Evolutionary conservation across 2,329 filamentous ascomycete species (phyloP).

Genomic region (Aspergillus pseudonomiae): DNA sequence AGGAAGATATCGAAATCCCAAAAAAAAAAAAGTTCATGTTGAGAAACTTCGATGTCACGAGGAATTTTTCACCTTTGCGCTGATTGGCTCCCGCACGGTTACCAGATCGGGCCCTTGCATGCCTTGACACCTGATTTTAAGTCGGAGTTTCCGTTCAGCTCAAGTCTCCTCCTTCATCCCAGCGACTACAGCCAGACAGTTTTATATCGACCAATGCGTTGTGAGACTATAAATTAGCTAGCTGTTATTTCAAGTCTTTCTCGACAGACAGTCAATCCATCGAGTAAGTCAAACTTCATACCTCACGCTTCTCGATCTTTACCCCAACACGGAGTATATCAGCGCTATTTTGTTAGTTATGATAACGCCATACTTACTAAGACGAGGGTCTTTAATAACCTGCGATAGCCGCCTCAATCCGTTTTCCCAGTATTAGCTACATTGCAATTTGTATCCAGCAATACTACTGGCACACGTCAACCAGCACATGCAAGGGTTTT

Average conservation of each 20-base stretch:
- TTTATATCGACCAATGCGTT: background rate
- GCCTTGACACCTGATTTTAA: background rate
- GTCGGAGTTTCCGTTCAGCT: background rate
- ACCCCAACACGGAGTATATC: background rate
- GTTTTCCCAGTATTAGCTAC: background rate
- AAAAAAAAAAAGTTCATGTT: background rate
- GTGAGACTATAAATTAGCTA: background rate
- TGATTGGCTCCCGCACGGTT: conserved; percentile 12
- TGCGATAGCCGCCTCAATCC: background rate
- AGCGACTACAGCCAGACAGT: background rate
- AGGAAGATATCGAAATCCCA: background rate
- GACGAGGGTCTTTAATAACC: background rate
- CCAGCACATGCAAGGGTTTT: background rate
- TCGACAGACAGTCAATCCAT: background rate
- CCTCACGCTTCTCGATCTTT: background rate
- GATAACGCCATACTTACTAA: background rate
- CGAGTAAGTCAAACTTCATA: background rate
- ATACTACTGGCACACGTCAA: background rate
- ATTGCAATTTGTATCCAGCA: background rate
- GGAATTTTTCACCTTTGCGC: background rate
- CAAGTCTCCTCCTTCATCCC: background rate
- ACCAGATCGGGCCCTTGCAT: background rate
- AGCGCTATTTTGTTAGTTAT: no score
- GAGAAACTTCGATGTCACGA: conserved; percentile 2
- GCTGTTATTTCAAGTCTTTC: background rate